Evolutionary conservation across 73 alveolate genomes (phyloP).

Genomic region (Effrenium voratum): DNA sequence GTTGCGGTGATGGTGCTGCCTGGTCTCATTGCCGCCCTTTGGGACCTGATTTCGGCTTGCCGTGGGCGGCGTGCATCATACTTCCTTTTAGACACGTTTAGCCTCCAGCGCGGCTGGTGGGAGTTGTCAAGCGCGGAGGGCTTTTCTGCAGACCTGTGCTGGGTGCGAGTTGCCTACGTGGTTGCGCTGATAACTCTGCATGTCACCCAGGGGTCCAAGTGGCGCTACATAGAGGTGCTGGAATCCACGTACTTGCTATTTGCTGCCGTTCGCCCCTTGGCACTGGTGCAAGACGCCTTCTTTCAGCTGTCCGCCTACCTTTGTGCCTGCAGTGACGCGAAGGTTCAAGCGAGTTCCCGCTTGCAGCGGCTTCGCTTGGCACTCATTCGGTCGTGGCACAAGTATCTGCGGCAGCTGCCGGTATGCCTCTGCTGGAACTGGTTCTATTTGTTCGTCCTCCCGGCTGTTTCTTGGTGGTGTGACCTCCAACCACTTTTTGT

Average conservation of each 20-base stretch:
- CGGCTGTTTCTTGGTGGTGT: neutral
- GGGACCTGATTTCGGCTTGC: neutral
- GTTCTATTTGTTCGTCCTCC: slow-evolving; percentile 46
- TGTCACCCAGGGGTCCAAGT: slow-evolving; percentile 77
- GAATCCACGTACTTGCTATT: slow-evolving; percentile 2
- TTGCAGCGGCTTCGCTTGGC: slow-evolving; percentile 7
- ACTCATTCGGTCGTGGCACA: slow-evolving; percentile 46
- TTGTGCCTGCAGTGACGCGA: slow-evolving; percentile 50
- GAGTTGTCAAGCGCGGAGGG: slow-evolving; percentile 62
- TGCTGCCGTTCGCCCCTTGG: slow-evolving; percentile 61
- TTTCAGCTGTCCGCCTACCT: slow-evolving; percentile 65
- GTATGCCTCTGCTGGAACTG: slow-evolving; percentile 73
- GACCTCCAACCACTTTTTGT: no score
- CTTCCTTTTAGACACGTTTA: neutral
- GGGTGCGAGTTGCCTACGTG: slow-evolving; percentile 47
- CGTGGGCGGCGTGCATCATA: neutral
- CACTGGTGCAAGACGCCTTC: slow-evolving; percentile 74
- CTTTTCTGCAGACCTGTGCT: slow-evolving; percentile 50
- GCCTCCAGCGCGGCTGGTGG: neutral
- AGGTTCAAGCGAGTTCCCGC: neutral
- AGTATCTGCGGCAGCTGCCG: slow-evolving; percentile 77
- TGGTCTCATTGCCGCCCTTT: neutral
- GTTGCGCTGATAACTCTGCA: slow-evolving; percentile 30
- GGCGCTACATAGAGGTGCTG: slow-evolving; percentile 41
- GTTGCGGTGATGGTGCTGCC: neutral